Evolutionary conservation across 2,329 filamentous ascomycete species (phyloP).

Genomic region (Taxawa tesnikishii): DNA sequence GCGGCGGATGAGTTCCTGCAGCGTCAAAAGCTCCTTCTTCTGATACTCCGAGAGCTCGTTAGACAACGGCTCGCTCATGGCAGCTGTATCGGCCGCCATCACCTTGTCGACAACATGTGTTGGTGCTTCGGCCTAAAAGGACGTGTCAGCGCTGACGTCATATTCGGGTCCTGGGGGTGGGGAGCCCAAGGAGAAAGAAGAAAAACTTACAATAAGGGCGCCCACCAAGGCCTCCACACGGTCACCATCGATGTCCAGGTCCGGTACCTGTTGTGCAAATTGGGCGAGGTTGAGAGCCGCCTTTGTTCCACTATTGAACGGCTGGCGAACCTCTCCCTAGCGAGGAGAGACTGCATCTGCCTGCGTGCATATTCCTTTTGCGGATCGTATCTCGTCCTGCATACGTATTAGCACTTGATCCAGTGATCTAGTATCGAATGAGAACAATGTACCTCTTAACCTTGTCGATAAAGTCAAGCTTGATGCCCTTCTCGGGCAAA

Average conservation of each 20-base stretch:
- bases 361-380: too few relatives aligned
- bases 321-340: conserved; percentile 29
- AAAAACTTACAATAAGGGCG: conserved; percentile 48
- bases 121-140: conserved; percentile 27
- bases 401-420: conserved; percentile 4
- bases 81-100: conserved; percentile 16
- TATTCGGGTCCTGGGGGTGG: conserved; percentile 9
- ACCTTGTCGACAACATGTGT: conserved; percentile 26
- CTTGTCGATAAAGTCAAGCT: conserved; percentile 49
- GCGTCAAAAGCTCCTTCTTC: conserved; percentile 18
- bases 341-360: too few relatives aligned
- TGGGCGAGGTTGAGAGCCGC: conserved; percentile 52
- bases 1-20: conserved; percentile 21
- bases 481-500: conserved; percentile 32
- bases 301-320: conserved; percentile 51
- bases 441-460: conserved; percentile 33
- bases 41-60: conserved; percentile 20
- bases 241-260: conserved; percentile 34
- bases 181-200: conserved; percentile 10
- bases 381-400: too few relatives aligned
- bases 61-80: conserved; percentile 9
- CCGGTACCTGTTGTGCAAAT: conserved; percentile 38
- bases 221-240: conserved; percentile 41
- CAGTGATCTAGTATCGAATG: conserved; percentile 9
- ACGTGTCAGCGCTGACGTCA: conserved; percentile 16